A percentile compares a stretch with the other conserved stretches of the same genome.
phyloP scores from a whole-genome alignment of 257 asterid genomes.

The Solanum piurae region DNA sequence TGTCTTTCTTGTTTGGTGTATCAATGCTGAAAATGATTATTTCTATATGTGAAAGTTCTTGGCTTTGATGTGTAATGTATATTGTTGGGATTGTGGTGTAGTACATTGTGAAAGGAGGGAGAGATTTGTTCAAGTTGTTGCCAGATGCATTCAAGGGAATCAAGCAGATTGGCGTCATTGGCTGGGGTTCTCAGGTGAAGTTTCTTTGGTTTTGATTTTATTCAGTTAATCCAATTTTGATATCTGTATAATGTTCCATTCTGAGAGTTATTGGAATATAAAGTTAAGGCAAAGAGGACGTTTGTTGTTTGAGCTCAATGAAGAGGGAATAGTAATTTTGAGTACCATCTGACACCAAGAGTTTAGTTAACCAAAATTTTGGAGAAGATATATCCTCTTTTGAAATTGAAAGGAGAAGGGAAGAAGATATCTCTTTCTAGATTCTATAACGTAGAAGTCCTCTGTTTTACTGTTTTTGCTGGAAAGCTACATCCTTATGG shows the following conservation, averaged over 20 bases:
- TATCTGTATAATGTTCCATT: background rate
- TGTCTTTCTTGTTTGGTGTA: background rate
- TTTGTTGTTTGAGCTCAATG: background rate
- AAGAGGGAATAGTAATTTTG: background rate
- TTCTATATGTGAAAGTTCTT: background rate
- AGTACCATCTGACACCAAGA: background rate
- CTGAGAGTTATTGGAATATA: background rate
- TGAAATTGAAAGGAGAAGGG: background rate
- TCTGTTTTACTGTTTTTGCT: background rate
- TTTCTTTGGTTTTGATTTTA: background rate
- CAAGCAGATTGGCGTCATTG: constrained; percentile 95
- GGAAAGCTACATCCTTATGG: background rate
- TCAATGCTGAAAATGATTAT: background rate
- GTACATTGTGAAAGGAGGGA: constrained; percentile 97
- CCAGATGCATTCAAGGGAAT: constrained; percentile 91
- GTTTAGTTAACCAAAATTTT: background rate
- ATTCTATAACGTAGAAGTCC: background rate
- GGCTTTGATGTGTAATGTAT: background rate
- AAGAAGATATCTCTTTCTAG: background rate
- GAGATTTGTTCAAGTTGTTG: constrained; percentile 69
- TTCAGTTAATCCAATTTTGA: background rate
- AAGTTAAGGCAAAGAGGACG: background rate
- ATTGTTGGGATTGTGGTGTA: constrained; percentile 5
- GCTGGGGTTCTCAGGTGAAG: constrained; percentile 96
- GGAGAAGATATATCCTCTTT: background rate